A percentile compares a stretch with the other conserved stretches of the same genome.
These are phyloP conservation scores for Beta macrorhiza DNA, from an alignment of 179 eudicot species.

Conservation along the genomic window DNA sequence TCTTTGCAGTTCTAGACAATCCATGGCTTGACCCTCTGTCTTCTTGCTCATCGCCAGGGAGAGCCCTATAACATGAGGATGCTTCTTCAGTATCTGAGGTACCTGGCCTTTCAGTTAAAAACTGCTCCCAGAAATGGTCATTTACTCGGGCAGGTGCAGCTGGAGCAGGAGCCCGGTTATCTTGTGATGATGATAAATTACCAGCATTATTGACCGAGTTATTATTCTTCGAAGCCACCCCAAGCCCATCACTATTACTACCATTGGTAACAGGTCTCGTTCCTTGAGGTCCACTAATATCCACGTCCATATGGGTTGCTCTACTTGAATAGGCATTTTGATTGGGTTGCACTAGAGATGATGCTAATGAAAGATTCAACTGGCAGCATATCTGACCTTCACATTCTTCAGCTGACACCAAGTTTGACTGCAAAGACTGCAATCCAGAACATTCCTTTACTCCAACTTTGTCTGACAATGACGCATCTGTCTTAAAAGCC, in stretches of 20 bases:
- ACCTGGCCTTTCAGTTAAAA: conserved; percentile 88
- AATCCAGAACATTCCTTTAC: conserved; percentile 39
- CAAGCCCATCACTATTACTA: conserved; percentile 25
- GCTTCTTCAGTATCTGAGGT: conserved; percentile 76
- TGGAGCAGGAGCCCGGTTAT: conserved; percentile 39
- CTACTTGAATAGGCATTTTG: conserved; percentile 38
- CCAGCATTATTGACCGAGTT: conserved; percentile 24
- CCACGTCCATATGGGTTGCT: conserved; percentile 38
- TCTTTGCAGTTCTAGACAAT: conserved; percentile 49
- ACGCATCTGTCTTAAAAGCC: conserved; percentile 50
- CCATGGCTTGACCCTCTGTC: conserved; percentile 55
- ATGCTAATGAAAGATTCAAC: conserved; percentile 77
- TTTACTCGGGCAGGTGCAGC: conserved; percentile 56
- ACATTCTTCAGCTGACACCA: conserved; percentile 49
- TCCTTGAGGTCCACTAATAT: conserved; percentile 34
- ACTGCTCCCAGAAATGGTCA: conserved; percentile 98
- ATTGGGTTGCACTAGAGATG: conserved; percentile 49
- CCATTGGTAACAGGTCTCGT: conserved; percentile 26
- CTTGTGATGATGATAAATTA: conserved; percentile 46
- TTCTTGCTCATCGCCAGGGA: conserved; percentile 53
- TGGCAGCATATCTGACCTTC: conserved; percentile 67
- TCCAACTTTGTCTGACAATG: conserved; percentile 43
- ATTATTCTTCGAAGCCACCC: conserved; percentile 27
- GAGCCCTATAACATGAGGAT: conserved; percentile 54
- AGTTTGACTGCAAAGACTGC: conserved; percentile 42